phyloP scores from a whole-genome alignment of 129 eudicot species.

The Chrysanthemum makinoi region DNA sequence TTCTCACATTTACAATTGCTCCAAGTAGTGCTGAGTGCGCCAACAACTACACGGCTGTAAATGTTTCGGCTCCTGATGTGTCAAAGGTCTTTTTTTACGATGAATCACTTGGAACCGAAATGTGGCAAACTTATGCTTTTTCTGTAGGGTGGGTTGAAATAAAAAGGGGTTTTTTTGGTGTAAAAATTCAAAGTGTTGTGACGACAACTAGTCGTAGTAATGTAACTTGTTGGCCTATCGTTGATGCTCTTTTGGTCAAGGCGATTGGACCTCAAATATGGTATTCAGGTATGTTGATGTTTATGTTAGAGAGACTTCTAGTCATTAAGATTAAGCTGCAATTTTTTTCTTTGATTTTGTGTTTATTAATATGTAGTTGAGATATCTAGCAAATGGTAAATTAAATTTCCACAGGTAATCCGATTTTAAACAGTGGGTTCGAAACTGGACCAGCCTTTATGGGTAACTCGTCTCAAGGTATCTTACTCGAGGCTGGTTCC shows the following conservation, averaged over 20 bases:
- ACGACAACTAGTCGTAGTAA: background rate
- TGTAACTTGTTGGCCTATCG: conserved; percentile 36
- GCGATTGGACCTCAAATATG: background rate
- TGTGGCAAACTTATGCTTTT: conserved; percentile 39
- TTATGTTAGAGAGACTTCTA: background rate
- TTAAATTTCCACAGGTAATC: conserved; percentile 14
- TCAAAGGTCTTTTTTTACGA: conserved; percentile 25
- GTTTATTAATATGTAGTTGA: background rate
- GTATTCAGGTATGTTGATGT: conserved; percentile 23
- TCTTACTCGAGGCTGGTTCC: conserved; percentile 26
- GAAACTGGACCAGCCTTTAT: conserved; percentile 38
- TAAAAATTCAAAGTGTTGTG: conserved; percentile 30
- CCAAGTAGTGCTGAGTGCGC: conserved; percentile 20
- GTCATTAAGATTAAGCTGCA: no score
- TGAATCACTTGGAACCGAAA: conserved; percentile 21
- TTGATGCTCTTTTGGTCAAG: conserved; percentile 23
- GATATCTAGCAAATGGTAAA: background rate
- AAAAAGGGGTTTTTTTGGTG: conserved; percentile 14
- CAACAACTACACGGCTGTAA: conserved; percentile 29
- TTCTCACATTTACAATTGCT: conserved; percentile 44
- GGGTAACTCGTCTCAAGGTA: conserved; percentile 37
- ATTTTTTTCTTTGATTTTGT: background rate
- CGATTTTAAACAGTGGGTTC: conserved; percentile 32
- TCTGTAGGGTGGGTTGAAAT: conserved; percentile 22
- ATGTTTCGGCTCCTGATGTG: conserved; percentile 24